Percentiles rank a stretch among this genome's conserved stretches.
phyloP scores from a whole-genome alignment of 352 stramenopile species.

The Peronospora destructor region DNA sequence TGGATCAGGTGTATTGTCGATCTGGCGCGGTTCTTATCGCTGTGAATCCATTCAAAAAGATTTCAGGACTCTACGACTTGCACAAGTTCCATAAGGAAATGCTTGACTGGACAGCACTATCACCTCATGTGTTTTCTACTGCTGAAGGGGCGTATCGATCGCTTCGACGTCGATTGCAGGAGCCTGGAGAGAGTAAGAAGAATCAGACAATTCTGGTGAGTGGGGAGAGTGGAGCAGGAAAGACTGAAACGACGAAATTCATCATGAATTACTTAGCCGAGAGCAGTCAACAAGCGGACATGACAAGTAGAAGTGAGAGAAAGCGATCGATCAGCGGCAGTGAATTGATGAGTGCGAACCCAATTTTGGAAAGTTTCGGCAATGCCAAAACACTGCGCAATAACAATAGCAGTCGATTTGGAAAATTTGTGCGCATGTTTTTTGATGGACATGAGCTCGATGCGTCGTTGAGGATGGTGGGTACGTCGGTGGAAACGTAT shows the following conservation, averaged over 20 bases:
- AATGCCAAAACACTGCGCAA: conserved; percentile 75
- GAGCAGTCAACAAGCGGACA: conserved; percentile 10
- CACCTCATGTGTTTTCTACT: conserved; percentile 78
- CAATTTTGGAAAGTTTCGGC: conserved; percentile 83
- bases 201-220: conserved; percentile 94
- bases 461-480: conserved; percentile 49
- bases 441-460: conserved; percentile 42
- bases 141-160: conserved; percentile 66
- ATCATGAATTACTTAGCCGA: conserved; percentile 66
- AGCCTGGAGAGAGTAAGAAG: conserved; percentile 50
- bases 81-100: conserved; percentile 32
- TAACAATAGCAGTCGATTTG: conserved; percentile 82
- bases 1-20: conserved; percentile 72
- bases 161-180: conserved; percentile 34
- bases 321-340: conserved; percentile 38
- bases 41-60: conserved; percentile 75
- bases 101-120: conserved; percentile 26
- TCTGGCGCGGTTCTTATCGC: conserved; percentile 68
- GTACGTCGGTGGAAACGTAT: conserved; percentile 81
- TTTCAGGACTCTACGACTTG: conserved; percentile 62
- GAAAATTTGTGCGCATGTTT: conserved; percentile 86
- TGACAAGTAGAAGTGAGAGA: conserved; percentile 7
- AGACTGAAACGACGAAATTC: conserved; percentile 95
- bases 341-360: conserved; percentile 74
- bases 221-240: conserved; percentile 91